Evolutionary conservation across 2,329 filamentous ascomycete species (phyloP), one percentile per base, ranked within the genome.

Genomic region (Aspergillus aculeatus): DNA sequence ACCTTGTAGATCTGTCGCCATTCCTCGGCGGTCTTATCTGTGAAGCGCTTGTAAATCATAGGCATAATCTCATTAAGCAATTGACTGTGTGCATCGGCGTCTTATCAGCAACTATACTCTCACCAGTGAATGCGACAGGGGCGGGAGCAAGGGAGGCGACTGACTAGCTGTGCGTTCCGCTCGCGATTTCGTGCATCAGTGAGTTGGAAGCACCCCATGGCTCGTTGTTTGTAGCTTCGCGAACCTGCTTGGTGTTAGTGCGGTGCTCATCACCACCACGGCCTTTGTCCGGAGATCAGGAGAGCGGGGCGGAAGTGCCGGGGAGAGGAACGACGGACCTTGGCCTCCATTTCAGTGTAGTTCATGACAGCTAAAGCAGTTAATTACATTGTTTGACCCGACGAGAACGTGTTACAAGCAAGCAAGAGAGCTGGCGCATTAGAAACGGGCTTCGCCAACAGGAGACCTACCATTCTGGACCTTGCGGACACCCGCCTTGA

Each of bases 1-100:
- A 92, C 89, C 83, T 99, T 99, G 85, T 99, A 99, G 73, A 99
- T 99, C 77, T 99, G 95, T 67, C 95, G 87, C 95, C 95, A 99
- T 80, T 99, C 95, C 75, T 99, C 95, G 58, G 95, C 94, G 7
- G 92, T 85, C 82, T 99, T 99, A 76, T 99, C 95, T 62, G 95
- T 99, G 78, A 99, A 99, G 66, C 95, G 91, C 73, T 96, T 95
- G 82, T 99, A 99, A 73, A 99, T 96, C 92, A 99, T 95, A 66
- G 95, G 95, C 95, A 99, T 99, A 75, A 99, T 98, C 78, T 99
- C 95, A 78, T 98, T 98, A 59, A 99, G 87, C 55, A 93, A 86
- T 86, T 96, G 92, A 76, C 94, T 97, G 73, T 16, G 50, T 35
- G 59, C 56, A 23, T 16, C n/a, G 41, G 62, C 23, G 64, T 57